phyloP scores from a whole-genome alignment of 2,329 filamentous ascomycete genomes.

The Arthrobotrys iridis region DNA sequence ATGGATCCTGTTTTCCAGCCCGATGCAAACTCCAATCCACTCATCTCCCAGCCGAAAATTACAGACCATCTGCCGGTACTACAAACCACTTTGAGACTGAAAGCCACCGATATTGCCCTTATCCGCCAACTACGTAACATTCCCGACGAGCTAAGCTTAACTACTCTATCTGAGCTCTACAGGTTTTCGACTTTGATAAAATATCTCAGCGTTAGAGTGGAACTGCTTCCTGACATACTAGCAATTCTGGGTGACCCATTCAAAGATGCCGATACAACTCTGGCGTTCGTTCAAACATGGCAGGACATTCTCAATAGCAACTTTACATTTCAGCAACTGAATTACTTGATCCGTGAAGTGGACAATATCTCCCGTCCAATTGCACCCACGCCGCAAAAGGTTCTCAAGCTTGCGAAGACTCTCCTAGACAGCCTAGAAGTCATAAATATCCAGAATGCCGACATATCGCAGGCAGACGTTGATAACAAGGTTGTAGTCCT shows the following conservation, averaged over 20 bases:
- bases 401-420: neutral
- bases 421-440: neutral
- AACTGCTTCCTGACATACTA: neutral
- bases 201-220: neutral
- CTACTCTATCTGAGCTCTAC: neutral
- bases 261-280: neutral
- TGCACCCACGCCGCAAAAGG: constrained; percentile 1
- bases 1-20: constrained; percentile 6
- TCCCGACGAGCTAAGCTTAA: neutral
- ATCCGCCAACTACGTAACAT: neutral
- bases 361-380: neutral
- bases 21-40: constrained; percentile 2
- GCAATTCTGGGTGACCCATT: neutral
- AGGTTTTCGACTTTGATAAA: neutral
- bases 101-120: neutral
- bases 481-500: constrained; percentile 4
- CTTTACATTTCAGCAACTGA: constrained; percentile 5
- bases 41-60: neutral
- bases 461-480: neutral
- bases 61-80: neutral
- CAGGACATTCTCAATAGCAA: neutral
- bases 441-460: neutral
- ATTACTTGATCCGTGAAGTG: neutral
- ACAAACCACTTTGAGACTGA: neutral
- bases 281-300: neutral